Evolutionary conservation across 495 filamentous ascomycete genomes (phyloP).

Genomic region (Lichina pygmaea): DNA sequence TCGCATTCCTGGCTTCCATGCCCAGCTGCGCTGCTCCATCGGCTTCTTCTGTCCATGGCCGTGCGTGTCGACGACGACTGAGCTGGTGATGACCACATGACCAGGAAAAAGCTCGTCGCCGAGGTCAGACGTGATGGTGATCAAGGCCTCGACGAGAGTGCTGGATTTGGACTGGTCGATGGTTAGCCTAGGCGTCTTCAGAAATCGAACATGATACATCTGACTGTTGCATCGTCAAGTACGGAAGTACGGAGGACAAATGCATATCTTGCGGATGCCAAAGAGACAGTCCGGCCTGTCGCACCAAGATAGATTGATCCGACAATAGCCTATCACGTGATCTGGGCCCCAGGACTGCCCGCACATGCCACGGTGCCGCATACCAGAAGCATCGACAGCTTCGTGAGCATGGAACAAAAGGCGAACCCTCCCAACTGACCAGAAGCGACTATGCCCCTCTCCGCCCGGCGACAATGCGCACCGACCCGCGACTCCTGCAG

Average conservation of each 20-base stretch:
- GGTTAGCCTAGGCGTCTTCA: slow-evolving; percentile 8
- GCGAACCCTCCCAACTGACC: too few relatives aligned
- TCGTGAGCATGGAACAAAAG: too few relatives aligned
- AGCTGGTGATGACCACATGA: slow-evolving; percentile 22
- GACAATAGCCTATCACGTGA: too few relatives aligned
- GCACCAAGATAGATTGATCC: too few relatives aligned
- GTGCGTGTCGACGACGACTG: slow-evolving; percentile 8
- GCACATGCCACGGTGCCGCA: too few relatives aligned
- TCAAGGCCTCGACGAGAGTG: slow-evolving; percentile 15
- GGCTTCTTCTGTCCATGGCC: not conserved
- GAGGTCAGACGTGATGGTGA: slow-evolving; percentile 77
- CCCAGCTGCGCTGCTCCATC: slow-evolving; percentile 14
- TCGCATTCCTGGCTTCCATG: slow-evolving; percentile 28
- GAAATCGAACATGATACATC: slow-evolving; percentile 12
- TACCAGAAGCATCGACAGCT: too few relatives aligned
- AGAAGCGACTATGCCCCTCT: too few relatives aligned
- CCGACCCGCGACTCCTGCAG: slow-evolving; percentile 76
- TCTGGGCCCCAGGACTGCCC: too few relatives aligned
- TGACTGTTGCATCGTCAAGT: too few relatives aligned
- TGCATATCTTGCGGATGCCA: too few relatives aligned
- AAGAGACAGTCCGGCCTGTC: too few relatives aligned
- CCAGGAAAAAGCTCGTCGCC: slow-evolving; percentile 59
- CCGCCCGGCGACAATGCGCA: not conserved
- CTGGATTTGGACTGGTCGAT: not conserved
- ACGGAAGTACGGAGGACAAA: too few relatives aligned